Conservation (phyloP, 129 eudicot species). For the Flaveria bidentis region DNA sequence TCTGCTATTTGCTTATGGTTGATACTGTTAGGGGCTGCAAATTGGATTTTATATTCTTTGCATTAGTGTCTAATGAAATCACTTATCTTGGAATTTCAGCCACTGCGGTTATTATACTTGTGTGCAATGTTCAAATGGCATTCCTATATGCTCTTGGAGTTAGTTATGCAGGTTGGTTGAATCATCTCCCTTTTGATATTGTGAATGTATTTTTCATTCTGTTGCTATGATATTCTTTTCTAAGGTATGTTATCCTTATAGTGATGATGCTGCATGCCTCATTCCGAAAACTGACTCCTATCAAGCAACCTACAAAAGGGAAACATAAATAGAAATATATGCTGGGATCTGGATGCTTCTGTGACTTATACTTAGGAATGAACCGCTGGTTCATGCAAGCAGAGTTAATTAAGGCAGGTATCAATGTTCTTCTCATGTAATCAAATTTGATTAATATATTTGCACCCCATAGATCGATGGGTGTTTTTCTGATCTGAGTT, state of each 20-base stretch:
- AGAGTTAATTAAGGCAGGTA: conserved; percentile 20
- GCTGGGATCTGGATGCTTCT: neutral
- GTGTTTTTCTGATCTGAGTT: conserved; percentile 16
- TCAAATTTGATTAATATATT: neutral
- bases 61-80: conserved; percentile 1
- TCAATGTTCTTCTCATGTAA: neutral
- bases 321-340: conserved; percentile 42
- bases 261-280: conserved; percentile 88
- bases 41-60: too few relatives aligned
- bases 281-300: conserved; percentile 81
- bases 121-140: conserved; percentile 47
- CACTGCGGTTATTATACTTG: conserved; percentile 35
- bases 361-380: conserved; percentile 18
- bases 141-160: conserved; percentile 62
- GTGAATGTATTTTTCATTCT: conserved; percentile 9
- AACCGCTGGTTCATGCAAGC: conserved; percentile 26
- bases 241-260: conserved; percentile 26
- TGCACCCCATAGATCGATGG: conserved; percentile 3
- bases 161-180: conserved; percentile 68
- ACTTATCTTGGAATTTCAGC: conserved; percentile 48
- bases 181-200: neutral
- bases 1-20: neutral
- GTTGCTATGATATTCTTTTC: neutral
- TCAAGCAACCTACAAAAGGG: conserved; percentile 56
- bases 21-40: neutral